Percentiles rank a stretch among this genome's conserved stretches.
These are phyloP conservation scores for Colletotrichum falcatum DNA, from an alignment of 2,329 filamentous ascomycete species.

Conservation along the genomic window DNA sequence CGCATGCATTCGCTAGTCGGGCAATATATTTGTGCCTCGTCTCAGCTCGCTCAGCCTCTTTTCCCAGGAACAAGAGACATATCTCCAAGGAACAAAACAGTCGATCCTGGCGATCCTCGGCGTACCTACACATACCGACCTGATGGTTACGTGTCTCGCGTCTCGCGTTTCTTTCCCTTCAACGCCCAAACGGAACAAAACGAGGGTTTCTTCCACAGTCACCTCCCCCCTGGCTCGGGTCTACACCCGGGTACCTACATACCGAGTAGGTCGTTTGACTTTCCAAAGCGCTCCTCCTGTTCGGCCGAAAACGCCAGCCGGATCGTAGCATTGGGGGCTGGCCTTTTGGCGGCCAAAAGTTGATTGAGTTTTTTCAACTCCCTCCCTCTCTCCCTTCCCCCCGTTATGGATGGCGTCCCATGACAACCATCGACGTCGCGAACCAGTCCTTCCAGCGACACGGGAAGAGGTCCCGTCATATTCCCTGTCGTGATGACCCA, in stretches of 20 bases:
- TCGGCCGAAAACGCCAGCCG: conserved; percentile 23
- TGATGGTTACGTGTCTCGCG: too few relatives aligned
- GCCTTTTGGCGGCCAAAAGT: not conserved
- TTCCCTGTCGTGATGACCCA: not conserved
- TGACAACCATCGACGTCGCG: conserved; percentile 18
- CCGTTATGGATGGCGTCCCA: not conserved
- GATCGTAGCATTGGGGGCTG: not conserved
- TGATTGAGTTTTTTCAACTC: too few relatives aligned
- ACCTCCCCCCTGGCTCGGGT: conserved; percentile 11
- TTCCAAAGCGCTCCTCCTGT: not conserved
- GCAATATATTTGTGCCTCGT: not conserved
- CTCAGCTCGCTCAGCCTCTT: too few relatives aligned
- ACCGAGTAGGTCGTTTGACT: not conserved
- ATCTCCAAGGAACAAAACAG: conserved; percentile 9
- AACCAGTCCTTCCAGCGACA: conserved; percentile 23
- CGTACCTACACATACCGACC: too few relatives aligned
- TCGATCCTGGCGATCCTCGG: too few relatives aligned
- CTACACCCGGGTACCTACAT: not conserved
- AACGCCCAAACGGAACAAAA: not conserved
- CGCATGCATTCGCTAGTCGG: conserved; percentile 22
- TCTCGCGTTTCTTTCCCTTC: too few relatives aligned
- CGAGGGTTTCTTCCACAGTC: not conserved
- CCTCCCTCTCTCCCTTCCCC: too few relatives aligned
- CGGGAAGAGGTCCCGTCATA: conserved; percentile 7
- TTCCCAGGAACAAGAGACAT: conserved; percentile 7